A percentile compares a stretch with the other conserved stretches of the same genome.
Evolutionary conservation across 805 yeast species (phyloP).

Genomic region (Saturnispora zaruensis): DNA sequence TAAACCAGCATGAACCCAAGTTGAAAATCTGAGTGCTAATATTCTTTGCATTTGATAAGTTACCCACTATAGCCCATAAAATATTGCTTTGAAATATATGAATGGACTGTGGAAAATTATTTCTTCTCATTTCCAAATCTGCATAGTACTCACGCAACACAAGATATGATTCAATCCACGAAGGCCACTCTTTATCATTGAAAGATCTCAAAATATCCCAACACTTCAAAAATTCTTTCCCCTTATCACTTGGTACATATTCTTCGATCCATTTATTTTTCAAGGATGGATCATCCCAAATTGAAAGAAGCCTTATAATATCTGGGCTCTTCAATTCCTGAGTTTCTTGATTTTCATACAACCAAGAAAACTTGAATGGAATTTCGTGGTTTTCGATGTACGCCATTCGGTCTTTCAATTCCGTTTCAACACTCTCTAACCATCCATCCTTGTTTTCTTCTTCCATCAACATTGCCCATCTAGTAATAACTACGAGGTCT

Average conservation of each 20-base stretch:
- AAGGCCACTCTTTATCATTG: slow-evolving; percentile 43
- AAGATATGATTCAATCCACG: slow-evolving; percentile 70
- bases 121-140: slow-evolving; percentile 54
- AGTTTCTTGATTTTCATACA: not conserved
- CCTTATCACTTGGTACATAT: slow-evolving; percentile 15
- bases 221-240: slow-evolving; percentile 16
- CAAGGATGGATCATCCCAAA: slow-evolving; percentile 13
- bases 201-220: slow-evolving; percentile 21
- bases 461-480: slow-evolving; percentile 21
- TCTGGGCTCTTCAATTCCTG: slow-evolving; percentile 9
- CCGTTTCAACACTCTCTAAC: slow-evolving; percentile 12
- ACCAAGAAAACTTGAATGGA: slow-evolving; percentile 11
- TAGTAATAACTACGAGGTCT: slow-evolving; percentile 23
- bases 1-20: slow-evolving; percentile 23
- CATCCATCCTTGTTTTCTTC: slow-evolving; percentile 7
- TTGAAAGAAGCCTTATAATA: slow-evolving; percentile 17
- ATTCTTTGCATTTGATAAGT: slow-evolving; percentile 14
- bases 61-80: slow-evolving; percentile 20
- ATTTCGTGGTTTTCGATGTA: slow-evolving; percentile 21
- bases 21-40: slow-evolving; percentile 21
- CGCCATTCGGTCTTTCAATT: slow-evolving; percentile 22
- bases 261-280: slow-evolving; percentile 18
- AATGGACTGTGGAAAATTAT: slow-evolving; percentile 16
- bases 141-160: slow-evolving; percentile 69
- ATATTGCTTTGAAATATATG: slow-evolving; percentile 24